Evolutionary conservation across 257 asterid genomes (phyloP).

Genomic region (Penstemon newberryi): DNA sequence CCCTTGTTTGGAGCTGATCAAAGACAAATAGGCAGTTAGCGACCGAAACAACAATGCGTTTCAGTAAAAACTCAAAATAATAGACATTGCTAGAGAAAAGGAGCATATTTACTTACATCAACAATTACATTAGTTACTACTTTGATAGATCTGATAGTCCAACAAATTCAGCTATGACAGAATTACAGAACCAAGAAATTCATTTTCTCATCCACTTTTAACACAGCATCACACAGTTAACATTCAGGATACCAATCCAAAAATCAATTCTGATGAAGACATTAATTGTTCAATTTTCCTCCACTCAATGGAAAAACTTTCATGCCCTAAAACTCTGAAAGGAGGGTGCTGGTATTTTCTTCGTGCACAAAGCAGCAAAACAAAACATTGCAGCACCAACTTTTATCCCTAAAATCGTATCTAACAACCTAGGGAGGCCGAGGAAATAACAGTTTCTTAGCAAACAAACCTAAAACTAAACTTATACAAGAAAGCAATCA

Average conservation of each 20-base stretch:
- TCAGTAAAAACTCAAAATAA: not conserved
- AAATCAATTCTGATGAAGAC: not conserved
- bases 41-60: not conserved
- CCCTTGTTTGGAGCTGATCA: constrained; percentile 26
- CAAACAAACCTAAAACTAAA: not conserved
- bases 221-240: not conserved
- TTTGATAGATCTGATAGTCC: not conserved
- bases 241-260: constrained; percentile 1
- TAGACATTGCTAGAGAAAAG: no score
- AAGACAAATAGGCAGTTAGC: not conserved
- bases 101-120: no score
- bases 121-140: no score
- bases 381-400: no score
- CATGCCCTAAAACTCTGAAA: not conserved
- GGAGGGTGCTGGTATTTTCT: not conserved
- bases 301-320: not conserved
- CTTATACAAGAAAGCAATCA: not conserved
- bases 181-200: not conserved
- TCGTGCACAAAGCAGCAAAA: not conserved
- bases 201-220: not conserved
- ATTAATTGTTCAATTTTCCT: not conserved
- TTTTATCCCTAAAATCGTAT: not conserved
- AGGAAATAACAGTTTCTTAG: not conserved
- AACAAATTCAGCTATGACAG: not conserved
- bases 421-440: not conserved